Evolutionary conservation across 345 rosid genomes (phyloP).

Genomic region (Noccaea bulbosa): DNA sequence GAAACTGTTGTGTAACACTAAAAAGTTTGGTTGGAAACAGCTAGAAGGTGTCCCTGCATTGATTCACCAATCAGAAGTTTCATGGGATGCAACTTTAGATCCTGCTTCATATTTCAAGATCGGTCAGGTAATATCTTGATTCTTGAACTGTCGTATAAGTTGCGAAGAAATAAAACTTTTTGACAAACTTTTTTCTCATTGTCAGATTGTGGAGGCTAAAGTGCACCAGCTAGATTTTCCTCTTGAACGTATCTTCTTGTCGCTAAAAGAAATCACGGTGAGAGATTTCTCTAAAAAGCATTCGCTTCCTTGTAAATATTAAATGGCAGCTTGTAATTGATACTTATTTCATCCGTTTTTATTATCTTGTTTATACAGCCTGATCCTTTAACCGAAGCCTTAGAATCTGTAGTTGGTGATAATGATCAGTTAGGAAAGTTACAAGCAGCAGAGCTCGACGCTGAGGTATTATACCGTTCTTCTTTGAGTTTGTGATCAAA

Average conservation of each 20-base stretch:
- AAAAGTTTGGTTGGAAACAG: slow-evolving; percentile 48
- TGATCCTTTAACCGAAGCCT: slow-evolving; percentile 79
- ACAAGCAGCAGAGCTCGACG: slow-evolving; percentile 70
- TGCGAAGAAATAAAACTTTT: slow-evolving; percentile 14
- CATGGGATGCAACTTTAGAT: slow-evolving; percentile 97
- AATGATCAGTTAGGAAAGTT: slow-evolving; percentile 58
- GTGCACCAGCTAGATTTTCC: slow-evolving; percentile 87
- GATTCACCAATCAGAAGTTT: slow-evolving; percentile 91
- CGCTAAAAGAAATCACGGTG: slow-evolving; percentile 84
- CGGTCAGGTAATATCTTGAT: slow-evolving; percentile 69
- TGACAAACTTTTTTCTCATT: not conserved
- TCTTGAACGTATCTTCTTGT: slow-evolving; percentile 83
- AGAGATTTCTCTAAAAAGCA: slow-evolving; percentile 7
- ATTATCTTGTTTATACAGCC: slow-evolving; percentile 54
- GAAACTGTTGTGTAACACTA: slow-evolving; percentile 5
- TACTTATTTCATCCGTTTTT: not conserved
- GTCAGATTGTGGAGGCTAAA: slow-evolving; percentile 87
- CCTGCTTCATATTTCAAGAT: slow-evolving; percentile 77
- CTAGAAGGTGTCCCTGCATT: slow-evolving; percentile 88
- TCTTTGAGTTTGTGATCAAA: not conserved
- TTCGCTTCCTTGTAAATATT: not conserved
- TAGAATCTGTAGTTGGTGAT: slow-evolving; percentile 79
- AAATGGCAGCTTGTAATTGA: not conserved
- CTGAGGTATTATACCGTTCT: slow-evolving; percentile 57
- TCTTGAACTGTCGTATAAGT: not conserved